phyloP scores from a whole-genome alignment of 208 protist species.

The Tetramitus jugosus region DNA sequence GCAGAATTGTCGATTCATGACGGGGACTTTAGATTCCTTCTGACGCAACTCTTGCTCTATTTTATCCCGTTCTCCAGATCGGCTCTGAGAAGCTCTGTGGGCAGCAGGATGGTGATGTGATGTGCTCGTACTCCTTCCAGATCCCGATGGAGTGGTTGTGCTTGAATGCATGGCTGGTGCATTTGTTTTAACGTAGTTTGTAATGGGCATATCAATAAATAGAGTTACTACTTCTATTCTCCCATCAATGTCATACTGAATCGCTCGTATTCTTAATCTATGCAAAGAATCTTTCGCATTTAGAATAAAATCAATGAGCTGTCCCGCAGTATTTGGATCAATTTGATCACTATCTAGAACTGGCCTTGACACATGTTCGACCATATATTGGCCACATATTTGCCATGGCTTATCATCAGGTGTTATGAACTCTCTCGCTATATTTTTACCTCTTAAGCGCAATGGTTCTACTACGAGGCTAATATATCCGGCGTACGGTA shows the following conservation, averaged over 20 bases:
- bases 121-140: background rate
- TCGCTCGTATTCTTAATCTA: background rate
- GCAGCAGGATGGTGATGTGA: background rate
- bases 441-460: background rate
- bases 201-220: constrained; percentile 14
- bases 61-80: background rate
- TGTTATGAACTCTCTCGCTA: background rate
- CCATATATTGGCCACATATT: background rate
- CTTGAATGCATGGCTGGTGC: background rate
- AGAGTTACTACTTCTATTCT: background rate
- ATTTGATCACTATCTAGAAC: background rate
- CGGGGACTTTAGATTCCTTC: background rate
- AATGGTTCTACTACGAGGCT: constrained; percentile 10
- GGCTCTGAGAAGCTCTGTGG: background rate
- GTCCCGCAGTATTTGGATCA: background rate
- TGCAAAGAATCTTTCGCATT: background rate
- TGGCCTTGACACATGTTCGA: background rate
- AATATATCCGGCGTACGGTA: background rate
- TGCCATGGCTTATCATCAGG: background rate
- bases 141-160: background rate
- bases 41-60: background rate
- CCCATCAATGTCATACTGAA: background rate
- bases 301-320: background rate
- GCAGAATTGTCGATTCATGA: constrained; percentile 15
- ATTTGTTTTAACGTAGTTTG: background rate